These are phyloP conservation scores for Achaetomiella virescens DNA, from an alignment of 495 filamentous ascomycete genomes.

Conservation along the genomic window DNA sequence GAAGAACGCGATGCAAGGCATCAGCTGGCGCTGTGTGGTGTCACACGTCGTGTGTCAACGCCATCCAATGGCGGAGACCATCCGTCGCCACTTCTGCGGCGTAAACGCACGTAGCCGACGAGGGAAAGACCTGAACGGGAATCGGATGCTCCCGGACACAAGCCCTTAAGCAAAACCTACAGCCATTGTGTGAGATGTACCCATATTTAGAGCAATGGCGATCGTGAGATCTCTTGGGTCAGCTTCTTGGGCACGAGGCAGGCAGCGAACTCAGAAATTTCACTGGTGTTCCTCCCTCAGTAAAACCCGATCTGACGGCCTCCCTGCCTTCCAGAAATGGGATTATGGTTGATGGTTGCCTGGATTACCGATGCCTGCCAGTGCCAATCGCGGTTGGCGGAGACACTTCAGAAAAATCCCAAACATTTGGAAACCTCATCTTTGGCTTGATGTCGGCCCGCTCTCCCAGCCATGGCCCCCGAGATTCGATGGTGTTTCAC, in stretches of 20 bases:
- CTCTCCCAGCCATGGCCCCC: neutral
- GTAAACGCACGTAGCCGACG: constrained; percentile 7
- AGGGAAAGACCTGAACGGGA: neutral
- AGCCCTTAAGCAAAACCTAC: neutral
- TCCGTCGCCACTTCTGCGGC: neutral
- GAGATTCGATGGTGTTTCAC: neutral
- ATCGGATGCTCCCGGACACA: neutral
- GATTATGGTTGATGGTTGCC: no score
- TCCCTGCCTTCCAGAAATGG: no score
- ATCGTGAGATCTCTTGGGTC: no score
- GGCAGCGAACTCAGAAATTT: no score
- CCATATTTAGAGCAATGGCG: neutral
- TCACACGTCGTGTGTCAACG: neutral
- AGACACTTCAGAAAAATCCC: no score
- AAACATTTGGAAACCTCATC: no score
- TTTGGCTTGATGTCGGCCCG: neutral
- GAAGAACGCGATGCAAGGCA: neutral
- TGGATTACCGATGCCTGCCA: no score
- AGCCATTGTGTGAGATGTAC: neutral
- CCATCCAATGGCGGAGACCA: constrained; percentile 7
- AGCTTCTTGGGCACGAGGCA: no score
- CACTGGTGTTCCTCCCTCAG: no score
- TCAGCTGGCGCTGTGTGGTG: neutral
- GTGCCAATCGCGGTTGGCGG: no score
- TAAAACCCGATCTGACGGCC: no score